Evolutionary conservation across 1,139 yeast genomes (phyloP).

Genomic region (Barnettozyma hawaiiensis): DNA sequence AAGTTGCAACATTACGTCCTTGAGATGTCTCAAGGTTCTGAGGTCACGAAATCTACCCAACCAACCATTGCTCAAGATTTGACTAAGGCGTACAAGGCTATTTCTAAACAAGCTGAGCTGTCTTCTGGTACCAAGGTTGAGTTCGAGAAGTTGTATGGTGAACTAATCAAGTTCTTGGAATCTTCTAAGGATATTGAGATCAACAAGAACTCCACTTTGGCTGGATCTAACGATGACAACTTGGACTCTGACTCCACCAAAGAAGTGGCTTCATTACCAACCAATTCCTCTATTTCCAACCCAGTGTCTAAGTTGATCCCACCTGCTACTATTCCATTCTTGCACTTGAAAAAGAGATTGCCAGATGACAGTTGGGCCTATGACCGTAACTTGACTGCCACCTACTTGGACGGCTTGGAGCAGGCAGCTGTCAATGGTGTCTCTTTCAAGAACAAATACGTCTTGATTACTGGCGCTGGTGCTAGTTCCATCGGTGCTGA

Average conservation of each 20-base stretch:
- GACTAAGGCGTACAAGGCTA: constrained; percentile 76
- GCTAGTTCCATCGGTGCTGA: constrained; percentile 99
- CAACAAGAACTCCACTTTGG: constrained; percentile 35
- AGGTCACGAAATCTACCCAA: constrained; percentile 57
- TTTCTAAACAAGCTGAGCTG: constrained; percentile 56
- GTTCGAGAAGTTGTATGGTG: constrained; percentile 74
- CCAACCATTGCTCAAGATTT: constrained; percentile 81
- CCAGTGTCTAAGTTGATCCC: constrained; percentile 73
- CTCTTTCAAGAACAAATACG: constrained; percentile 82
- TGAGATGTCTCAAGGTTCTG: constrained; percentile 96
- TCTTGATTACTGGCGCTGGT: constrained; percentile 96
- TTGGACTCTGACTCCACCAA: constrained; percentile 60
- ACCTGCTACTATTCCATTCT: constrained; percentile 88
- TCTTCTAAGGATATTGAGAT: constrained; percentile 57
- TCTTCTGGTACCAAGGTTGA: constrained; percentile 63
- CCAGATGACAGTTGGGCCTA: constrained; percentile 77
- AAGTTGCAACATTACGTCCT: constrained; percentile 92
- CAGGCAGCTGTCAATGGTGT: constrained; percentile 90
- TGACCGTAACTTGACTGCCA: constrained; percentile 70
- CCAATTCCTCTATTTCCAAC: constrained; percentile 59
- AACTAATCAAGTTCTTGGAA: constrained; percentile 69
- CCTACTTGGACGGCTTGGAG: constrained; percentile 86
- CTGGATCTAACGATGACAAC: constrained; percentile 38
- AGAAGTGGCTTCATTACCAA: constrained; percentile 81
- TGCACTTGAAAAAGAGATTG: constrained; percentile 78